phyloP scores from a whole-genome alignment of 345 rosid species.

The Cardamine occulta region DNA sequence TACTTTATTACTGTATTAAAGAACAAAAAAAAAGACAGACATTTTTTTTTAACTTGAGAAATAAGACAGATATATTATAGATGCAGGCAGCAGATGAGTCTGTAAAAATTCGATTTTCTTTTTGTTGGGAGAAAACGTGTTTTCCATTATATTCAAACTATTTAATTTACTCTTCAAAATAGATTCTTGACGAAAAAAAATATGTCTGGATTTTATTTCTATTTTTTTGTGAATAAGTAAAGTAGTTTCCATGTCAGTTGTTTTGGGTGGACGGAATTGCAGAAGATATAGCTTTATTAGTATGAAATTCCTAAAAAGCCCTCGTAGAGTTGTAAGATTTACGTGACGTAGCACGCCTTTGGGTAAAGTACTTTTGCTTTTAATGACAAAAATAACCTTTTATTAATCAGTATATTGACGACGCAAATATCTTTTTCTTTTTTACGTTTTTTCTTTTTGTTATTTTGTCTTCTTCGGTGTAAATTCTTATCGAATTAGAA shows the following conservation, averaged over 20 bases:
- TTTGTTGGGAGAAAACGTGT: constrained; percentile 18
- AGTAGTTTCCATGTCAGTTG: constrained; percentile 42
- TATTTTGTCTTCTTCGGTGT: constrained; percentile 25
- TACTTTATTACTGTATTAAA: neutral
- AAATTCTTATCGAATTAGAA: neutral
- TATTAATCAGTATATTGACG: constrained; percentile 28
- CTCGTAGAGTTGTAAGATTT: constrained; percentile 15
- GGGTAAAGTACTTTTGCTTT: constrained; percentile 37
- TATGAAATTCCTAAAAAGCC: neutral
- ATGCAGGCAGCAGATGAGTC: neutral
- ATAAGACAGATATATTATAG: neutral
- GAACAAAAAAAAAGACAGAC: neutral
- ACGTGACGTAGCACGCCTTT: constrained; percentile 36
- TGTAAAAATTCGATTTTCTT: neutral
- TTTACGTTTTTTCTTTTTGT: neutral
- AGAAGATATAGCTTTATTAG: constrained; percentile 32
- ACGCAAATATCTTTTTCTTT: constrained; percentile 16
- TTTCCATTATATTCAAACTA: neutral
- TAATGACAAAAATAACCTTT: constrained; percentile 41
- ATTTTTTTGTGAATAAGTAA: neutral
- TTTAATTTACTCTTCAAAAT: neutral
- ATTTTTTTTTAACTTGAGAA: neutral
- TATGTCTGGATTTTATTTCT: neutral
- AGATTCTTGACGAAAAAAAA: neutral
- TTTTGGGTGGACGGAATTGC: constrained; percentile 43